Evolutionary conservation across 1,284 basidiomycete genomes (phyloP), one percentile per base, ranked within the genome.

Genomic region (Austropuccinia psidii): DNA sequence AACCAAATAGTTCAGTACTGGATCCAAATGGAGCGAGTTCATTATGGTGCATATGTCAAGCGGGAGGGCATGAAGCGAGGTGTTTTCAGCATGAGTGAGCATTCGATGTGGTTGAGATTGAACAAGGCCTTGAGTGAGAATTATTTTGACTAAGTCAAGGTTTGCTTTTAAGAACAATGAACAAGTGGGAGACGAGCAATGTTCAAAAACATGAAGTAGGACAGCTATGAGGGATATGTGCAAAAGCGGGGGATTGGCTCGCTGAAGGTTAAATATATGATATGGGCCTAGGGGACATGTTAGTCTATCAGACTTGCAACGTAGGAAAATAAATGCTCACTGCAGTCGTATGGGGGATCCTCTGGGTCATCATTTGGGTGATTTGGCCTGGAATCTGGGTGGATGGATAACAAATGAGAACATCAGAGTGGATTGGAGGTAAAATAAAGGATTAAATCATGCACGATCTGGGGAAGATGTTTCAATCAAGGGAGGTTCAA

Each of bases 201-300:
- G 55, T 31, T 47, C 39, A 31, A 61, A 52, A 15, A 70, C 45
- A 24, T 41, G 47, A 27, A 70, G 55, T 15, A 47, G 45, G n/a
- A 45, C 41, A 49, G 57, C 41, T 27, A 70, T 43, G n/a, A 70
- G 57, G 29, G 50, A 70, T n/a, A 55, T 13, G 43, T 70, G 55
- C 31, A 70, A 4, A 33, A 70, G 21, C 49, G 45, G 31, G 7
- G 45, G 68, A 47, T 70, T 57, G 8, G 39, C 27, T 21, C 39
- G n/a, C 43, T 24, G 47, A 21, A 70, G 68, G 21, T 19, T 60
- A 31, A 60, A 60, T 24, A 8, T 24, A 47, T 60, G 29, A 21
- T 57, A 60, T 27, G 13, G 9, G 50, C 45, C 68, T 69, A 62
- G n/a, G n/a, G n/a, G n/a, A n/a, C n/a, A n/a, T n/a, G n/a, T n/a